Evolutionary conservation across 2,329 filamentous ascomycete species (phyloP).

Genomic region (Aspergillus sp.): DNA sequence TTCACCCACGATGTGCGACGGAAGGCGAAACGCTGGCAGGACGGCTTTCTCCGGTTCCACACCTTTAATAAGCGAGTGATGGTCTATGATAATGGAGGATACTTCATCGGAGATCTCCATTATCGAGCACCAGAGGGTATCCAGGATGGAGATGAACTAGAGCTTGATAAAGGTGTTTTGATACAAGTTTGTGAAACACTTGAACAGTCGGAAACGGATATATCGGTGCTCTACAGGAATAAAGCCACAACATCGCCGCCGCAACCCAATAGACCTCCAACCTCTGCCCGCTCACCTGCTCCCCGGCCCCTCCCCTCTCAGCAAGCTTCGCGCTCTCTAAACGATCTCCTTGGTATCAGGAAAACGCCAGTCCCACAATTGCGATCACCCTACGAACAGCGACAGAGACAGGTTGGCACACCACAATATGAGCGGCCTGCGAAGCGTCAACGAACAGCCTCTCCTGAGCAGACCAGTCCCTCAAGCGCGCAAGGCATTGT

Average conservation of each 20-base stretch:
- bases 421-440: constrained; percentile 30
- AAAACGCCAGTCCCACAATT: constrained; percentile 68
- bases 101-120: constrained; percentile 83
- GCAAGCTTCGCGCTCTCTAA: constrained; percentile 59
- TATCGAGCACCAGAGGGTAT: constrained; percentile 73
- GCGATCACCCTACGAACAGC: constrained; percentile 67
- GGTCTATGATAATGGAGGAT: constrained; percentile 82
- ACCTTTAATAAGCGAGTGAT: constrained; percentile 90
- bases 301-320: constrained; percentile 41
- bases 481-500: constrained; percentile 23
- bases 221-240: constrained; percentile 73
- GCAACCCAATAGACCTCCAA: constrained; percentile 37
- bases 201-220: constrained; percentile 75
- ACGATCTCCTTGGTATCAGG: constrained; percentile 67
- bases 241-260: constrained; percentile 46
- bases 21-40: constrained; percentile 92
- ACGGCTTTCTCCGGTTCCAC: constrained; percentile 85
- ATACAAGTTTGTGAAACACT: constrained; percentile 79
- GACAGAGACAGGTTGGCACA: constrained; percentile 18
- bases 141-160: constrained; percentile 79
- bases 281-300: constrained; percentile 48
- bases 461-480: constrained; percentile 18
- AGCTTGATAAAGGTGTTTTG: constrained; percentile 75
- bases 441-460: constrained; percentile 39
- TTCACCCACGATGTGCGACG: constrained; percentile 83